A percentile compares a stretch with the other conserved stretches of the same genome.
Evolutionary conservation across 805 yeast species (phyloP).

Genomic region (Monosporozyma yasuniensis): DNA sequence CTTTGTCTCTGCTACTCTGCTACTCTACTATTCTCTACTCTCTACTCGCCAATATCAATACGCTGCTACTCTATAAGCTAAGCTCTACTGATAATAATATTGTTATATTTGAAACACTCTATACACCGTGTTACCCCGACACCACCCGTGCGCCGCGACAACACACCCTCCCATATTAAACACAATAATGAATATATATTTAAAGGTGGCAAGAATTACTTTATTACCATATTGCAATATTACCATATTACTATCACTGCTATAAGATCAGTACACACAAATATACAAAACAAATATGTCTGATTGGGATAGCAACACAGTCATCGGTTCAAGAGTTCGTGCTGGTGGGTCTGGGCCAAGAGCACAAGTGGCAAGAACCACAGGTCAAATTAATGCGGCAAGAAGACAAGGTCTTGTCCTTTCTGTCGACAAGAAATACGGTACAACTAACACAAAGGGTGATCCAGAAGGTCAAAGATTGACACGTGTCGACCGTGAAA

Average conservation of each 20-base stretch:
- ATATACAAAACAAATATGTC: conserved; percentile 29
- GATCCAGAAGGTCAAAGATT: conserved; percentile 91
- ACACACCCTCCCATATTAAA: no score
- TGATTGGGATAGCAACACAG: conserved; percentile 90
- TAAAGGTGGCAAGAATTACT: no score
- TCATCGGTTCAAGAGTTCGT: conserved; percentile 84
- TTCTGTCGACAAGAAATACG: conserved; percentile 89
- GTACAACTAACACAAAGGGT: conserved; percentile 49
- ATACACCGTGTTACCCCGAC: no score
- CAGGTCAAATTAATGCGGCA: conserved; percentile 80
- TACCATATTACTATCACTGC: neutral
- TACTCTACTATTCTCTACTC: no score
- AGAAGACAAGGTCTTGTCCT: conserved; percentile 85
- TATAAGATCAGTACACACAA: neutral
- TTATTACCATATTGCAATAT: no score
- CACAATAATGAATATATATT: no score
- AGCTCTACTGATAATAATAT: no score
- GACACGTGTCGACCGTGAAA: conserved; percentile 86
- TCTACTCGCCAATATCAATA: no score
- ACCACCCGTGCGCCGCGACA: no score
- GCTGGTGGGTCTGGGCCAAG: conserved; percentile 85
- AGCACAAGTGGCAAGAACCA: conserved; percentile 70
- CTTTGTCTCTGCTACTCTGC: neutral
- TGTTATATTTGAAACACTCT: no score
- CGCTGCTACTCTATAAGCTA: no score